These are phyloP conservation scores for Rutidosis leptorrhynchoides DNA, from an alignment of 129 eudicot species.

Conservation along the genomic window DNA sequence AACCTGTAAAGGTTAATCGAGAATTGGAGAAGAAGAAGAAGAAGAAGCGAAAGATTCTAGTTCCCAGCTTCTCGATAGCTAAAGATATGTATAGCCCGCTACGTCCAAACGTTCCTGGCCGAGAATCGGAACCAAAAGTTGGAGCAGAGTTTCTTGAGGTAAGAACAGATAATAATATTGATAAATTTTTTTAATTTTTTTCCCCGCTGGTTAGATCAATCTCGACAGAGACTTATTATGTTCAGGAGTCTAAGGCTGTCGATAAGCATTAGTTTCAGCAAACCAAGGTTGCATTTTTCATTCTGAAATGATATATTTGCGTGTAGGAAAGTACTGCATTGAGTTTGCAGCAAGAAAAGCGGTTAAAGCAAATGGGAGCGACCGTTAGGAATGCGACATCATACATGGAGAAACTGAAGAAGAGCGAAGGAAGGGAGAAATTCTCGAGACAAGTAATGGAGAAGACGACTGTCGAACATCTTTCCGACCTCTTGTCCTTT, in stretches of 20 bases:
- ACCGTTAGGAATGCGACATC: conserved; percentile 79
- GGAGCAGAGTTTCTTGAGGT: conserved; percentile 94
- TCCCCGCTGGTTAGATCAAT: too few species aligned
- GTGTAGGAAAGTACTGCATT: too few species aligned
- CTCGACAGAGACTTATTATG: too few species aligned
- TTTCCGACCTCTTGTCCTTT: too few species aligned
- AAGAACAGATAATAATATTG: conserved; percentile 37
- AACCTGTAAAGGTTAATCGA: conserved; percentile 43
- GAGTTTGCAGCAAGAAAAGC: conserved; percentile 72
- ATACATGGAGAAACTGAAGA: conserved; percentile 50
- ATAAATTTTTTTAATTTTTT: too few species aligned
- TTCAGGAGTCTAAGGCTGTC: too few species aligned
- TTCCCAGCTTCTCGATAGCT: conserved; percentile 51
- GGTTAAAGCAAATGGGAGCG: conserved; percentile 92
- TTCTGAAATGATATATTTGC: too few species aligned
- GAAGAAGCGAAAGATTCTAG: conserved; percentile 56
- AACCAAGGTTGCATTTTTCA: too few species aligned
- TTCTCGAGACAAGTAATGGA: conserved; percentile 66
- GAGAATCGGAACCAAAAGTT: conserved; percentile 59
- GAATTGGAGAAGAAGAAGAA: conserved; percentile 69
- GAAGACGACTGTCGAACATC: conserved; percentile 74
- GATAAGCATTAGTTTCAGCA: too few species aligned
- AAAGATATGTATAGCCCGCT: conserved; percentile 24
- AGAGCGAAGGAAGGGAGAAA: conserved; percentile 59
- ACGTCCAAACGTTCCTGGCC: conserved; percentile 25